Conservation (phyloP, 2,329 filamentous ascomycete species). For the Microdochium nivale region DNA sequence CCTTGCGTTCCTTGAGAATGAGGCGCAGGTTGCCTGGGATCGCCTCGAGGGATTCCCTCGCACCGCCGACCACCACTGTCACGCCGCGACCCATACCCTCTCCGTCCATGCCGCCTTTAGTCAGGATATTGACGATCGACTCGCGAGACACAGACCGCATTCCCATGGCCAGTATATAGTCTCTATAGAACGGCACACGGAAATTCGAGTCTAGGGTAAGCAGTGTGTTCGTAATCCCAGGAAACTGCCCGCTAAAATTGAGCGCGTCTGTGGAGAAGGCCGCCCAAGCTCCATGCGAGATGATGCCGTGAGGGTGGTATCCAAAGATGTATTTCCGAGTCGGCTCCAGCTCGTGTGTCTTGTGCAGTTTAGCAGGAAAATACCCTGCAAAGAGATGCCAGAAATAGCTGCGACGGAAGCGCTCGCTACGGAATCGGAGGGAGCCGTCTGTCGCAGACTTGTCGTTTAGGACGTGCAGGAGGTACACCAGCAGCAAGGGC, state of each 20-base stretch:
- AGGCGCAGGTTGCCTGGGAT: constrained; percentile 69
- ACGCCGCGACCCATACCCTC: constrained; percentile 93
- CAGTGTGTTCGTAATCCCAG: constrained; percentile 88
- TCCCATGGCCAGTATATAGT: constrained; percentile 87
- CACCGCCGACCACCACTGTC: constrained; percentile 90
- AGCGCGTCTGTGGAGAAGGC: constrained; percentile 87
- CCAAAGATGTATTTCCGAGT: constrained; percentile 93
- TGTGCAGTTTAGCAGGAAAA: constrained; percentile 83
- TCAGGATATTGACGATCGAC: constrained; percentile 82
- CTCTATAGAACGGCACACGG: constrained; percentile 83
- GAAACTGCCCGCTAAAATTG: constrained; percentile 80
- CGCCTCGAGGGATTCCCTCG: constrained; percentile 84
- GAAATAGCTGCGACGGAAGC: constrained; percentile 62
- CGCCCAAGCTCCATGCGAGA: constrained; percentile 89
- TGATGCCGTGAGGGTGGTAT: constrained; percentile 96
- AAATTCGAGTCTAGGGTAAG: constrained; percentile 96
- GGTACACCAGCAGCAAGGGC: constrained; percentile 69
- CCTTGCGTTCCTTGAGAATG: constrained; percentile 76
- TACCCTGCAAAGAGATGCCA: constrained; percentile 91
- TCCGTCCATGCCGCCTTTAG: constrained; percentile 64
- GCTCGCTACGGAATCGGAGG: constrained; percentile 65
- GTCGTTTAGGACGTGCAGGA: constrained; percentile 76
- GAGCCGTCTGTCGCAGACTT: constrained; percentile 68
- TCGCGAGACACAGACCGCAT: constrained; percentile 84
- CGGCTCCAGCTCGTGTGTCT: constrained; percentile 68